Conservation (phyloP, 176 grass and related monocot genomes). For the Pontederia crassipes region DNA sequence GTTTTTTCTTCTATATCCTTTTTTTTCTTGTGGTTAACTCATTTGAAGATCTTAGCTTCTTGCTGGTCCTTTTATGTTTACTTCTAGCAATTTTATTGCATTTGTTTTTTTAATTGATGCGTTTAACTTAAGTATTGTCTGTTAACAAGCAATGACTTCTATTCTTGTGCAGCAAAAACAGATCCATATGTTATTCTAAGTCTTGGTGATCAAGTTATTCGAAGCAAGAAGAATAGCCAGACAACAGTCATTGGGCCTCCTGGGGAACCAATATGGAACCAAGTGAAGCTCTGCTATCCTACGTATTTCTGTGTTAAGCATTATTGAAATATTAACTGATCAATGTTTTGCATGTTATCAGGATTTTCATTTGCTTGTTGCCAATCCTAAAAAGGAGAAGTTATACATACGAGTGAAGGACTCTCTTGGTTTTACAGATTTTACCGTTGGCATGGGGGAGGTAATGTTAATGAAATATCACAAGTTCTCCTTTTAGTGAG, state of each 20-base stretch:
- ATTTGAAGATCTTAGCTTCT: too few species aligned
- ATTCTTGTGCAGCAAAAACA: conserved; percentile 57
- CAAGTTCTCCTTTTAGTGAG: neutral
- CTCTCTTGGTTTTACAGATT: conserved; percentile 65
- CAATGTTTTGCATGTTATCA: conserved; percentile 23
- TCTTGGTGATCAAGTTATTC: conserved; percentile 83
- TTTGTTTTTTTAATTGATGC: too few species aligned
- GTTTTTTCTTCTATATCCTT: too few species aligned
- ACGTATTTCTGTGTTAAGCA: neutral
- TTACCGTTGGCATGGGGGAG: conserved; percentile 74
- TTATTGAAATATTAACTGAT: conserved; percentile 2
- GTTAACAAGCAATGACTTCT: neutral
- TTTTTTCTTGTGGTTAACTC: too few species aligned
- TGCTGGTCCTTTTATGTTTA: too few species aligned
- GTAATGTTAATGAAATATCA: conserved; percentile 19
- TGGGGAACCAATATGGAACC: conserved; percentile 95
- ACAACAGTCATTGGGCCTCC: conserved; percentile 86
- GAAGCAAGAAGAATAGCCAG: conserved; percentile 97
- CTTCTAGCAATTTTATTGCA: too few species aligned
- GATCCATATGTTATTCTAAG: conserved; percentile 90
- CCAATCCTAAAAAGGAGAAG: conserved; percentile 67
- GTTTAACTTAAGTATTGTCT: neutral
- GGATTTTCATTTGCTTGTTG: conserved; percentile 91
- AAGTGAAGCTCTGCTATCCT: conserved; percentile 39
- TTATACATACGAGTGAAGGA: conserved; percentile 75